A percentile compares a stretch with the other conserved stretches of the same genome.
Conservation (phyloP, 768 basidiomycete species). For the Boletus rufocinnamomeus region DNA sequence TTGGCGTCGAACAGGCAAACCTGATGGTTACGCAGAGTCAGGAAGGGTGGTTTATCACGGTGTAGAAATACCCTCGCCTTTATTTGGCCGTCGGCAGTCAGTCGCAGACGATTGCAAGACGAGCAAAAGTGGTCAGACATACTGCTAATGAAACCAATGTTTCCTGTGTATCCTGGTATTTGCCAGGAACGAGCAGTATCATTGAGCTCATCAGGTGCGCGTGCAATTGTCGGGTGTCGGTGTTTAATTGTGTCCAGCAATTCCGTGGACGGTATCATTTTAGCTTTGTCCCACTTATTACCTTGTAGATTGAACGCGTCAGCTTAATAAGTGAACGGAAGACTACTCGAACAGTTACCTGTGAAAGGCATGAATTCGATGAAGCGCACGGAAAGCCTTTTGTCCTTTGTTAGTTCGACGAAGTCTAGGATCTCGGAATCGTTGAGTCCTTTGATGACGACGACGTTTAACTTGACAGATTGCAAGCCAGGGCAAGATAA, state of each 20-base stretch:
- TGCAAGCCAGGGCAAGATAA: constrained; percentile 49
- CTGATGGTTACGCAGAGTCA: constrained; percentile 38
- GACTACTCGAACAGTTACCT: constrained; percentile 44
- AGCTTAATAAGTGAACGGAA: constrained; percentile 7
- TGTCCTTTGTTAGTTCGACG: constrained; percentile 69
- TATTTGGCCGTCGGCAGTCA: constrained; percentile 90
- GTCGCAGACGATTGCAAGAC: constrained; percentile 78
- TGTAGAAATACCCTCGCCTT: constrained; percentile 51
- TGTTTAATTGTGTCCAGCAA: constrained; percentile 53
- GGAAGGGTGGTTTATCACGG: background rate
- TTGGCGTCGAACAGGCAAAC: constrained; percentile 87
- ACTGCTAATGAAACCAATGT: constrained; percentile 86
- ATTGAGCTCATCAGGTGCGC: constrained; percentile 65
- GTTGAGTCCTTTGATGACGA: constrained; percentile 80
- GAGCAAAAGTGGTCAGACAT: constrained; percentile 94
- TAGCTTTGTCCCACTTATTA: constrained; percentile 81
- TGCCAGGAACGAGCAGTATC: constrained; percentile 83
- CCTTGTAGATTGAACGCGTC: constrained; percentile 43
- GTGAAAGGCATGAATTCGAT: constrained; percentile 96
- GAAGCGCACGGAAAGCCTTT: constrained; percentile 71
- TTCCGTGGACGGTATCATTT: constrained; percentile 78
- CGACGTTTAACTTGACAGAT: constrained; percentile 81
- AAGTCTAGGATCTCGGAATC: constrained; percentile 80
- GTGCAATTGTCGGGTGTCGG: constrained; percentile 51
- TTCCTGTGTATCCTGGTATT: constrained; percentile 69